Evolutionary conservation across 805 yeast genomes (phyloP).

Genomic region (Candida vartiovaarae): DNA sequence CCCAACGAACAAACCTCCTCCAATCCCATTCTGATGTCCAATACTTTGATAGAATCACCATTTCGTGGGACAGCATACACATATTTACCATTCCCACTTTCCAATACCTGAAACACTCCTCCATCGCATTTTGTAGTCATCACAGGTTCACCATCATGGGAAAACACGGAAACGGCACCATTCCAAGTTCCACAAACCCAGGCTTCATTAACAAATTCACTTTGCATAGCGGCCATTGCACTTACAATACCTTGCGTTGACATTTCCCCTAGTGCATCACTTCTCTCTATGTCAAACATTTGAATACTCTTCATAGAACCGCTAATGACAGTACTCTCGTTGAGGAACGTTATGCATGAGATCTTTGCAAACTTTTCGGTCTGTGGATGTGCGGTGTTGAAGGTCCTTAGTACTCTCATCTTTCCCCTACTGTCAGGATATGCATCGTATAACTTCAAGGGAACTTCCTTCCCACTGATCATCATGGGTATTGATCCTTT

Average conservation of each 20-base stretch:
- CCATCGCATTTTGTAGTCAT: slow-evolving; percentile 10
- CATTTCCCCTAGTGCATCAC: slow-evolving; percentile 13
- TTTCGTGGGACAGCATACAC: slow-evolving; percentile 28
- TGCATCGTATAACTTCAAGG: slow-evolving; percentile 27
- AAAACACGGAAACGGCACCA: slow-evolving; percentile 26
- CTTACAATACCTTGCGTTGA: slow-evolving; percentile 17
- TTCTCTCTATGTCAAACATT: slow-evolving; percentile 26
- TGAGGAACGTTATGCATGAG: slow-evolving; percentile 22
- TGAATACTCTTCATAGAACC: slow-evolving; percentile 26
- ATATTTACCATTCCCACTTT: slow-evolving; percentile 30
- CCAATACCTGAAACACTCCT: slow-evolving; percentile 30
- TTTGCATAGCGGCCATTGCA: slow-evolving; percentile 5
- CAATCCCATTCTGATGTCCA: slow-evolving; percentile 29
- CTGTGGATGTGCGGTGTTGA: slow-evolving; percentile 23
- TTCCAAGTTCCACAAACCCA: slow-evolving; percentile 27
- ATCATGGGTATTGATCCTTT: slow-evolving; percentile 21
- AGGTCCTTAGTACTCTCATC: slow-evolving; percentile 17
- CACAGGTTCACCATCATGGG: slow-evolving; percentile 19
- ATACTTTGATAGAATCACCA: slow-evolving; percentile 23
- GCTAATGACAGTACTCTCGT: slow-evolving; percentile 21
- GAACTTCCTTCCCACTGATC: slow-evolving; percentile 27
- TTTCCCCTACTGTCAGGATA: slow-evolving; percentile 15
- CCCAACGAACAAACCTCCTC: slow-evolving; percentile 8
- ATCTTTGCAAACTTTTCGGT: slow-evolving; percentile 29
- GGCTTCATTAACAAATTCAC: slow-evolving; percentile 12